These are phyloP conservation scores for Dioszegia crocea DNA, from an alignment of 768 basidiomycete genomes.

Conservation along the genomic window DNA sequence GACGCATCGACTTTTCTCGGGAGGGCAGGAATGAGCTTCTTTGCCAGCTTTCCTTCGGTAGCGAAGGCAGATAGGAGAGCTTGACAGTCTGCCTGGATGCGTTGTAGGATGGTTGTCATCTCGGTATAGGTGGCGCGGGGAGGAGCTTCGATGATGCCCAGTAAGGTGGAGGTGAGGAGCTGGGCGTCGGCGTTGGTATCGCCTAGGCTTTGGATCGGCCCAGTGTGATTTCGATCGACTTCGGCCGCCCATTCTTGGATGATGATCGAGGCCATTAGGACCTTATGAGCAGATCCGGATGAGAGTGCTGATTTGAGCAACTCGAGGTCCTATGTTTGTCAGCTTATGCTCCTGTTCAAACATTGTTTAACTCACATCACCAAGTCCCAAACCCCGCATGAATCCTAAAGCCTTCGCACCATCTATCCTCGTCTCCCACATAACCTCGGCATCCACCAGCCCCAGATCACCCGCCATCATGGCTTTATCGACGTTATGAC, in stretches of 20 bases:
- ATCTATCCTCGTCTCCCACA: constrained; percentile 73
- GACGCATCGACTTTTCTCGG: constrained; percentile 73
- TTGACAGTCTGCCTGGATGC: constrained; percentile 74
- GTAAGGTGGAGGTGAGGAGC: constrained; percentile 65
- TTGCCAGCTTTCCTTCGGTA: constrained; percentile 79
- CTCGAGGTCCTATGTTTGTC: constrained; percentile 61
- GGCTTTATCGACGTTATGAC: constrained; percentile 93
- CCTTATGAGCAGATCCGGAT: constrained; percentile 87
- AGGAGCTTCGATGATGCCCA: constrained; percentile 67
- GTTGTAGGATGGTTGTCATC: constrained; percentile 73
- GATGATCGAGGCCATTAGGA: constrained; percentile 75
- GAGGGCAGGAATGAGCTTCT: constrained; percentile 71
- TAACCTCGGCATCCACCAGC: constrained; percentile 68
- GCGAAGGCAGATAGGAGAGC: constrained; percentile 76
- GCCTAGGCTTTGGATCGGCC: constrained; percentile 14
- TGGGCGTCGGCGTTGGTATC: constrained; percentile 31
- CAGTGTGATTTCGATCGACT: constrained; percentile 29
- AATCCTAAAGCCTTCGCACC: constrained; percentile 69
- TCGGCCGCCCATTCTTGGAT: constrained; percentile 84
- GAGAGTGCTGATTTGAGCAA: constrained; percentile 74
- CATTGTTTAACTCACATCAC: background rate
- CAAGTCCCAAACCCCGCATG: constrained; percentile 10
- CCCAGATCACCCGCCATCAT: constrained; percentile 88
- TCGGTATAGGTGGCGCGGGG: constrained; percentile 83
- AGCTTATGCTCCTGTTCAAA: background rate